Conservation (phyloP, 179 eudicot genomes). For the Silene noctiflora region DNA sequence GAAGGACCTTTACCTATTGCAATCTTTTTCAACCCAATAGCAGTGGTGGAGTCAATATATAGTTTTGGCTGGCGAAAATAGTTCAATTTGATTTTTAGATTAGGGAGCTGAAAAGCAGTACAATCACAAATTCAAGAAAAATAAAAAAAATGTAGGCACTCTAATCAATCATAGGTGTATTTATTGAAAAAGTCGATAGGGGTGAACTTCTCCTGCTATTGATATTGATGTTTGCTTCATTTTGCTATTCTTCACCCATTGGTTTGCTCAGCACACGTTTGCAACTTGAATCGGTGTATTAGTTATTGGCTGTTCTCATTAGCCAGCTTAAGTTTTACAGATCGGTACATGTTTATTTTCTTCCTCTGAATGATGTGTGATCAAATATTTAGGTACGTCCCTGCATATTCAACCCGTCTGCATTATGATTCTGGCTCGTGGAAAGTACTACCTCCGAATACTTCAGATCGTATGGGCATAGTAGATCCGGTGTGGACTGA, state of each 20-base stretch:
- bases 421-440: constrained; percentile 65
- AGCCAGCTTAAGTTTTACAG: not conserved
- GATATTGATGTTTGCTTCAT: constrained; percentile 11
- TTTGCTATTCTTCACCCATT: not conserved
- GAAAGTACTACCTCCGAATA: constrained; percentile 57
- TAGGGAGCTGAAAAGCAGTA: not conserved
- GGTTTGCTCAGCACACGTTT: not conserved
- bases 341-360: not conserved
- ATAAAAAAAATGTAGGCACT: not conserved
- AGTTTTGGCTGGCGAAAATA: no score
- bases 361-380: not conserved
- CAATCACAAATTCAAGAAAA: not conserved
- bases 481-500: constrained; percentile 88
- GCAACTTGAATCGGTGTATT: not conserved
- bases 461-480: constrained; percentile 66
- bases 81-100: not conserved
- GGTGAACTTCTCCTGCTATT: not conserved
- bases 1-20: no score
- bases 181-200: not conserved
- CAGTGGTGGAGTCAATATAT: no score
- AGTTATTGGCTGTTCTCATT: not conserved
- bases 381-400: constrained; percentile 57
- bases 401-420: constrained; percentile 88
- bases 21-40: no score
- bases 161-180: not conserved